phyloP scores from a whole-genome alignment of 1,139 yeast species.

The Saccharomycopsis hybrid region DNA sequence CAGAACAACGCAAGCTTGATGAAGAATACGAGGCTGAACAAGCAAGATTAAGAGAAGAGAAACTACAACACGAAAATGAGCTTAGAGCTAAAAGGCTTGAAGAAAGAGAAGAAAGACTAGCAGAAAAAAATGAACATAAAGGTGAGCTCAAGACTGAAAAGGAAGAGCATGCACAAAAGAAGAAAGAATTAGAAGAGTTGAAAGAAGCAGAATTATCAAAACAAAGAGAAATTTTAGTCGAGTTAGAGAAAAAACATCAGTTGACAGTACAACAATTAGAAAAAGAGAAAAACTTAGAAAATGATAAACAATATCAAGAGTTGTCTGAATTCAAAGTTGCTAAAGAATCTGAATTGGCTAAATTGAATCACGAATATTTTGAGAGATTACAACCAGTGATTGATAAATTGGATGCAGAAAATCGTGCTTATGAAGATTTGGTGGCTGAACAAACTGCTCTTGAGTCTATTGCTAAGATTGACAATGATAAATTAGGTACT shows the following conservation, averaged over 20 bases:
- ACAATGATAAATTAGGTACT: slow-evolving; percentile 25
- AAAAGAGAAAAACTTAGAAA: slow-evolving; percentile 31
- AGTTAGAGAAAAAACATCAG: slow-evolving; percentile 15
- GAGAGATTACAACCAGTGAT: slow-evolving; percentile 18
- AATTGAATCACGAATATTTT: slow-evolving; percentile 18
- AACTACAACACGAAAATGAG: slow-evolving; percentile 32
- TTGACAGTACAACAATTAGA: slow-evolving; percentile 23
- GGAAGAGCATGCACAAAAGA: slow-evolving; percentile 28
- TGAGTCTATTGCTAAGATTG: slow-evolving; percentile 26
- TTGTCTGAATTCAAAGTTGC: slow-evolving; percentile 22
- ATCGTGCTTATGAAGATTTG: slow-evolving; percentile 14
- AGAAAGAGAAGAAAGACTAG: slow-evolving; percentile 34
- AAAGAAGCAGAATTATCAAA: slow-evolving; percentile 29
- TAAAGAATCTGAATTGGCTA: slow-evolving; percentile 26
- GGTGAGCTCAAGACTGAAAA: slow-evolving; percentile 25
- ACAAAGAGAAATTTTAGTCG: slow-evolving; percentile 24
- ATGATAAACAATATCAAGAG: slow-evolving; percentile 19
- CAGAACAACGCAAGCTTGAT: slow-evolving; percentile 64
- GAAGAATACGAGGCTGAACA: slow-evolving; percentile 48
- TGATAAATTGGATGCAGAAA: slow-evolving; percentile 18
- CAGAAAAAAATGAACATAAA: slow-evolving; percentile 33
- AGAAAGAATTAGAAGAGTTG: slow-evolving; percentile 29
- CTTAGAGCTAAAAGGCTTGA: slow-evolving; percentile 38
- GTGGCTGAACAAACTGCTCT: slow-evolving; percentile 26
- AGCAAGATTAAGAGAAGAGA: slow-evolving; percentile 34